A percentile compares a stretch with the other conserved stretches of the same genome.
phyloP scores from a whole-genome alignment of 2,329 filamentous ascomycete genomes.

The Boeremia exigua region DNA sequence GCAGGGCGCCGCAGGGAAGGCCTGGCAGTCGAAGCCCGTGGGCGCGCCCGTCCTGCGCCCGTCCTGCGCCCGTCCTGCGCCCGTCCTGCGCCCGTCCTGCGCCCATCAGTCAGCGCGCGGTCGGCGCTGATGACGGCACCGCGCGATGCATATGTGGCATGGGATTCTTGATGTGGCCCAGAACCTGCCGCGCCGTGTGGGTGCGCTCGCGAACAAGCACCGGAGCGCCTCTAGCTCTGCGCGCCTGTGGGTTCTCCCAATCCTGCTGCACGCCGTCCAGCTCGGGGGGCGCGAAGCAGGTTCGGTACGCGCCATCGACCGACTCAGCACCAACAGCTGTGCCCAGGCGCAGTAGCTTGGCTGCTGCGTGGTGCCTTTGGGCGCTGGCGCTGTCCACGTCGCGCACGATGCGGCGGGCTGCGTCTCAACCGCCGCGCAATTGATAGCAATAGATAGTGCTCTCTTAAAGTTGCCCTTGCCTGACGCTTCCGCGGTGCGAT shows the following conservation, averaged over 20 bases:
- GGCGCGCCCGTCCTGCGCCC: not conserved
- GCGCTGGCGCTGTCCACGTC: conserved; percentile 6
- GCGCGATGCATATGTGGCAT: conserved; percentile 5
- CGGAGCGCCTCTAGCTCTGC: not conserved
- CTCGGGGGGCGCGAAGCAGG: conserved; percentile 2
- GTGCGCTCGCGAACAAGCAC: conserved; percentile 7
- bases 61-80: not conserved
- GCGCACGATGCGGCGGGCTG: not conserved
- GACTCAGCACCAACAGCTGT: not conserved
- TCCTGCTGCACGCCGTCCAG: not conserved
- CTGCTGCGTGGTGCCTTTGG: not conserved
- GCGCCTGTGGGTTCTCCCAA: not conserved
- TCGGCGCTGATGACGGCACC: conserved; percentile 12
- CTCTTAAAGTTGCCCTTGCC: conserved; percentile 15
- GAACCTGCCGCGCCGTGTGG: conserved; percentile 7
- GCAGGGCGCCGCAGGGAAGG: not conserved
- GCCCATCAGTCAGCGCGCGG: conserved; percentile 2
- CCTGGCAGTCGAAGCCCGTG: not conserved
- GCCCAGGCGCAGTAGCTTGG: conserved; percentile 4
- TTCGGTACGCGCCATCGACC: not conserved
- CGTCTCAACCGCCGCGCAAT: conserved; percentile 3
- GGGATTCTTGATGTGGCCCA: conserved; percentile 11
- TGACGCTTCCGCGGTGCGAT: conserved; percentile 2
- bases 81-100: not conserved
- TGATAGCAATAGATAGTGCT: not conserved